Evolutionary conservation across 768 basidiomycete species (phyloP).

Genomic region (Mycena galericulata): DNA sequence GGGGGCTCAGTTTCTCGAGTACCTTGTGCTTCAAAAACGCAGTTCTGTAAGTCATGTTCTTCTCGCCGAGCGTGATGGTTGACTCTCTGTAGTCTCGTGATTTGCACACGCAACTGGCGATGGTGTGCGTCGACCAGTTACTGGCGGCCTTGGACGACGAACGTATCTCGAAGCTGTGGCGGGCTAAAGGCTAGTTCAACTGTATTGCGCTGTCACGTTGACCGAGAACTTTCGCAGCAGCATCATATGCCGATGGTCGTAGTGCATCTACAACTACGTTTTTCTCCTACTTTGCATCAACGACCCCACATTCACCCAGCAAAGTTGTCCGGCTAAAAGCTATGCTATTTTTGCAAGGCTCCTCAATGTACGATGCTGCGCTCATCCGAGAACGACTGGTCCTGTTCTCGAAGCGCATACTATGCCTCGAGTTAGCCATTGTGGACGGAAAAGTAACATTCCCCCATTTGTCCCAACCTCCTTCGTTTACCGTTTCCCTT

Average conservation of each 20-base stretch:
- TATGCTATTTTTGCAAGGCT: slow-evolving; percentile 85
- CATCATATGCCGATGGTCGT: slow-evolving; percentile 63
- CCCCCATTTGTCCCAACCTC: not conserved
- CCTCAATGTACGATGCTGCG: slow-evolving; percentile 72
- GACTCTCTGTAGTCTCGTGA: slow-evolving; percentile 59
- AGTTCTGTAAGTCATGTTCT: slow-evolving; percentile 58
- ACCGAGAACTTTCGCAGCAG: slow-evolving; percentile 47
- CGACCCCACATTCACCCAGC: slow-evolving; percentile 81
- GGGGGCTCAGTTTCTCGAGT: slow-evolving; percentile 81
- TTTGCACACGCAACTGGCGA: slow-evolving; percentile 76
- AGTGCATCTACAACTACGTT: slow-evolving; percentile 57
- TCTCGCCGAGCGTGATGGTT: not conserved
- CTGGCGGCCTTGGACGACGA: slow-evolving; percentile 62
- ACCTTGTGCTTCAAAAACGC: slow-evolving; percentile 79
- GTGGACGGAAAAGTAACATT: slow-evolving; percentile 79
- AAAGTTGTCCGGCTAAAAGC: slow-evolving; percentile 82
- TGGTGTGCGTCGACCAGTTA: slow-evolving; percentile 66
- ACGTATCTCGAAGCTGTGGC: slow-evolving; percentile 71
- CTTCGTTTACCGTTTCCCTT: not conserved
- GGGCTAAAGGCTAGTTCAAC: slow-evolving; percentile 68
- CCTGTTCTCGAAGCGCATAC: slow-evolving; percentile 58
- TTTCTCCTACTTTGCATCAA: slow-evolving; percentile 83
- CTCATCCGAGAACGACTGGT: slow-evolving; percentile 57
- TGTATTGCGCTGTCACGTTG: slow-evolving; percentile 9
- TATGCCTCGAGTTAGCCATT: slow-evolving; percentile 82